Evolutionary conservation across 305 asterid genomes (phyloP).

Genomic region (Fraxinus angustifolia): DNA sequence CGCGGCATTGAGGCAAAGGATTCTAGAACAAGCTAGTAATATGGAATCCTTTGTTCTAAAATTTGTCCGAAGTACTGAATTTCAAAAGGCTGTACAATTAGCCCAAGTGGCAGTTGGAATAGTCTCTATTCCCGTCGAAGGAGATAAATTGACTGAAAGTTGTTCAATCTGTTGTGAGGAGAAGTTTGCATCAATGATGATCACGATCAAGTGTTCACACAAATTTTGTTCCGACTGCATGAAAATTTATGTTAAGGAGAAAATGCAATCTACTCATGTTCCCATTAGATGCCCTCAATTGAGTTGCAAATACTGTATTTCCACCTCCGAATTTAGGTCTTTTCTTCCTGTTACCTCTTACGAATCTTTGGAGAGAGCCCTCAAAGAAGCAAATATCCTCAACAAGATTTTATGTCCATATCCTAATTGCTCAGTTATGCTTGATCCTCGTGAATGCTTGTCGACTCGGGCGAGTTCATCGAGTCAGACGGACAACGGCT

Average conservation of each 20-base stretch:
- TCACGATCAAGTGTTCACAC: constrained; percentile 73
- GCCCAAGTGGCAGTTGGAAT: constrained; percentile 88
- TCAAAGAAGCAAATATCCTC: constrained; percentile 44
- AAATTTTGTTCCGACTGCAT: constrained; percentile 80
- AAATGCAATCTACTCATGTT: constrained; percentile 47
- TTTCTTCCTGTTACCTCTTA: constrained; percentile 79
- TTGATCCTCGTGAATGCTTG: constrained; percentile 59
- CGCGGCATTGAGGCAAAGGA: constrained; percentile 60
- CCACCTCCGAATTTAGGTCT: constrained; percentile 51
- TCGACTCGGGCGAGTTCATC: constrained; percentile 55
- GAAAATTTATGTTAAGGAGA: constrained; percentile 76
- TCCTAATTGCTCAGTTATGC: constrained; percentile 62
- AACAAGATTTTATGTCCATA: constrained; percentile 60
- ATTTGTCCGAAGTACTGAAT: constrained; percentile 33
- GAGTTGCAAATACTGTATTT: constrained; percentile 66
- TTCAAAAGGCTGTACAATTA: constrained; percentile 50
- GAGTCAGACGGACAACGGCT: constrained; percentile 46
- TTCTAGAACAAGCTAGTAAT: constrained; percentile 53
- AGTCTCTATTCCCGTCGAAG: constrained; percentile 44
- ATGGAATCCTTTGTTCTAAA: constrained; percentile 62
- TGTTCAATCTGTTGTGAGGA: constrained; percentile 86
- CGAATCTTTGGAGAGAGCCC: constrained; percentile 56
- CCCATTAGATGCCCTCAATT: constrained; percentile 76
- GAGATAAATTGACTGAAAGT: constrained; percentile 37
- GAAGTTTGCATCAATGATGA: constrained; percentile 66